These are phyloP conservation scores for Dicorynia guianensis DNA, from an alignment of 306 rosid species.

Conservation along the genomic window DNA sequence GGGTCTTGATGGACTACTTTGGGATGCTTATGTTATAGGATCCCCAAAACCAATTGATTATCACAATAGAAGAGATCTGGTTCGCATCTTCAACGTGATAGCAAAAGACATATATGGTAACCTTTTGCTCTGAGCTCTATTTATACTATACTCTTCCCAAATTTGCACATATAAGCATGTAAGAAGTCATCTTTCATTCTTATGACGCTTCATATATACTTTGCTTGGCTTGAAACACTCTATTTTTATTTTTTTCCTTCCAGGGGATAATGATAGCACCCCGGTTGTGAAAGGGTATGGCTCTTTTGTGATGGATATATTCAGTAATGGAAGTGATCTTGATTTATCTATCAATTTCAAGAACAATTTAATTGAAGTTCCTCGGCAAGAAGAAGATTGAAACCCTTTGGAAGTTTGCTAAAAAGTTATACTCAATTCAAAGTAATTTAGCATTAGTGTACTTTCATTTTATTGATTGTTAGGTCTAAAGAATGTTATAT, in stretches of 20 bases:
- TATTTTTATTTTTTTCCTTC: slow-evolving; percentile 24
- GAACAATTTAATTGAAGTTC: slow-evolving; percentile 29
- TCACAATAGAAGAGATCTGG: slow-evolving; percentile 45
- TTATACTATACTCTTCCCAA: not conserved
- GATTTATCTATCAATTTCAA: slow-evolving; percentile 55
- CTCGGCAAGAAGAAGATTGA: slow-evolving; percentile 40
- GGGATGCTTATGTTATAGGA: slow-evolving; percentile 38
- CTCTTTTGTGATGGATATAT: slow-evolving; percentile 63
- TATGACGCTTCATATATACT: not conserved
- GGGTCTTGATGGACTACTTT: slow-evolving; percentile 48
- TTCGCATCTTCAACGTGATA: slow-evolving; percentile 57
- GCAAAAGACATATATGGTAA: slow-evolving; percentile 56
- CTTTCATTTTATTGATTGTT: slow-evolving; percentile 19
- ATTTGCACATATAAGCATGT: slow-evolving; percentile 21
- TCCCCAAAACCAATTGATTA: slow-evolving; percentile 54
- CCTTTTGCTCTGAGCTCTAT: slow-evolving; percentile 24
- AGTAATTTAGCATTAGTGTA: slow-evolving; percentile 37
- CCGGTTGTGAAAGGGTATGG: slow-evolving; percentile 60
- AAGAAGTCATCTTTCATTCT: slow-evolving; percentile 30
- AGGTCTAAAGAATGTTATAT: slow-evolving; percentile 6
- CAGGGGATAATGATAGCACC: slow-evolving; percentile 33
- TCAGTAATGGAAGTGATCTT: slow-evolving; percentile 50
- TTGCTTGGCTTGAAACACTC: slow-evolving; percentile 24
- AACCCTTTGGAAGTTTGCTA: slow-evolving; percentile 46
- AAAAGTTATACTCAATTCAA: slow-evolving; percentile 41